These are phyloP conservation scores for Cytauxzoon felis DNA, from an alignment of 169 alveolate genomes.

Conservation along the genomic window DNA sequence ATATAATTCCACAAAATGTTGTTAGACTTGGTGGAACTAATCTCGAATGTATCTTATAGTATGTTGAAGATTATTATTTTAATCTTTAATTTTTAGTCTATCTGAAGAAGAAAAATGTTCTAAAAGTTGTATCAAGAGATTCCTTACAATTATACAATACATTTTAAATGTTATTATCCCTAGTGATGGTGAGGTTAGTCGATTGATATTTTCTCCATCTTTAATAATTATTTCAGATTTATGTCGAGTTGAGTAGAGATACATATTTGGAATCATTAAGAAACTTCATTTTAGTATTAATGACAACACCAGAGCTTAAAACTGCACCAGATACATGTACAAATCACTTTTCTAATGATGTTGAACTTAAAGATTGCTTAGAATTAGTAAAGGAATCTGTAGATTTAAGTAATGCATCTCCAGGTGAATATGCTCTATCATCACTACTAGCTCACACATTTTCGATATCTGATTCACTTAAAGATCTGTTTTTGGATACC, in stretches of 20 bases:
- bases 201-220: background rate
- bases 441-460: constrained; percentile 57
- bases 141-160: constrained; percentile 35
- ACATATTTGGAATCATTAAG: constrained; percentile 60
- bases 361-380: constrained; percentile 39
- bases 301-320: constrained; percentile 58
- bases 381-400: constrained; percentile 28
- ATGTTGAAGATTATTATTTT: background rate
- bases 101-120: constrained; percentile 23
- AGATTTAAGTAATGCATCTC: constrained; percentile 21
- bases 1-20: background rate
- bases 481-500: constrained; percentile 48
- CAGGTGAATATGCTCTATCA: constrained; percentile 56
- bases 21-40: too few species aligned
- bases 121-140: constrained; percentile 30
- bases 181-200: constrained; percentile 53
- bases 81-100: constrained; percentile 11
- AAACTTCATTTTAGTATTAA: constrained; percentile 56
- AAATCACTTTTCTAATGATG: constrained; percentile 40
- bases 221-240: constrained; percentile 9
- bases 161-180: constrained; percentile 58
- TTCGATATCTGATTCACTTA: constrained; percentile 57
- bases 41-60: constrained; percentile 55
- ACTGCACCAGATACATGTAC: constrained; percentile 38
- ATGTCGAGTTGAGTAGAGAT: constrained; percentile 49